Conservation (phyloP, 768 basidiomycete species). For the Lactarius tabidus region DNA sequence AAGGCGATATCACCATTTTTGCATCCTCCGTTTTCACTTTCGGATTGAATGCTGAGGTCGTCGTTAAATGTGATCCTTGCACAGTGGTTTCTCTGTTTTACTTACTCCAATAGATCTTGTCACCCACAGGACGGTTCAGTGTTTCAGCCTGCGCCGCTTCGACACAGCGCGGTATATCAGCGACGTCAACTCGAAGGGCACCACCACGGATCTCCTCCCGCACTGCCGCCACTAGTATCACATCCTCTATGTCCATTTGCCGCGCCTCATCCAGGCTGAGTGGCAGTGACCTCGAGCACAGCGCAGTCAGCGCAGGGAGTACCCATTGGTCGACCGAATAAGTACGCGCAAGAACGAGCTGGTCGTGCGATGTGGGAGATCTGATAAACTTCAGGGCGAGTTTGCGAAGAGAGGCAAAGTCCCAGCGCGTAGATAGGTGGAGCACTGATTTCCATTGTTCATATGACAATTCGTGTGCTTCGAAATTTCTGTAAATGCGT, state of each 20-base stretch:
- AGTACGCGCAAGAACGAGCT: slow-evolving; percentile 7
- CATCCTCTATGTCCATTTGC: slow-evolving; percentile 13
- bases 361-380: slow-evolving; percentile 12
- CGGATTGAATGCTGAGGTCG: neutral
- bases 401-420: slow-evolving; percentile 29
- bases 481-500: neutral
- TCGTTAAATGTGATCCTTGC: neutral
- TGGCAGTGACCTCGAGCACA: slow-evolving; percentile 6
- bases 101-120: neutral
- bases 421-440: slow-evolving; percentile 31
- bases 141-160: neutral
- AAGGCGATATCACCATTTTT: too few species aligned
- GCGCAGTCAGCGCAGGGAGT: slow-evolving; percentile 6
- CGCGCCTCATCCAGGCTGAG: slow-evolving; percentile 13
- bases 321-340: slow-evolving; percentile 15
- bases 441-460: slow-evolving; percentile 32
- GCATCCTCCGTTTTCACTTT: neutral
- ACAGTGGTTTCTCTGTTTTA: neutral
- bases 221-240: slow-evolving; percentile 10
- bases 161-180: slow-evolving; percentile 1
- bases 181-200: neutral
- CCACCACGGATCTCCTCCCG: slow-evolving; percentile 16
- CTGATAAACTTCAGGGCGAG: neutral
- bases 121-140: neutral
- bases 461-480: slow-evolving; percentile 8